phyloP scores from a whole-genome alignment of 352 stramenopile genomes.

The Phytophthora cryptogea region DNA sequence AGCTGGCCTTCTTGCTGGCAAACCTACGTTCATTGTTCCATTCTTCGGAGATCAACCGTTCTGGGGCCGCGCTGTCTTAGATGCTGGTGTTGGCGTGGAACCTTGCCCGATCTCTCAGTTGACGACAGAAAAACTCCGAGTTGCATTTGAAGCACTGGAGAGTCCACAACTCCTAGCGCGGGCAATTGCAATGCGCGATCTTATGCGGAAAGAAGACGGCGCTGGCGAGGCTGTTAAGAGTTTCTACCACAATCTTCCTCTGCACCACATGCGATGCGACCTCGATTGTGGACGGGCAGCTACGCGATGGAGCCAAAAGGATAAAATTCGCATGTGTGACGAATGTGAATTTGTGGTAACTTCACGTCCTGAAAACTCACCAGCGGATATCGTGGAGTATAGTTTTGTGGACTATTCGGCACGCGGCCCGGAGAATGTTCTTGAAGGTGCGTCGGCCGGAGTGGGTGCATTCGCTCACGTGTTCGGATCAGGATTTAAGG shows the following conservation, averaged over 20 bases:
- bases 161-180: slow-evolving; percentile 49
- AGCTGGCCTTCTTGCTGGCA: slow-evolving; percentile 86
- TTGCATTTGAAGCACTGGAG: slow-evolving; percentile 78
- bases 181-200: slow-evolving; percentile 52
- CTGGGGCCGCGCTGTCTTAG: slow-evolving; percentile 90
- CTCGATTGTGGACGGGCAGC: slow-evolving; percentile 47
- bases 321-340: slow-evolving; percentile 58
- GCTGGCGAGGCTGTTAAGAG: slow-evolving; percentile 76
- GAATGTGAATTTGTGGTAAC: slow-evolving; percentile 60
- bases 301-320: slow-evolving; percentile 59
- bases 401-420: slow-evolving; percentile 64
- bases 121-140: slow-evolving; percentile 75
- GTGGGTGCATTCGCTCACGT: slow-evolving; percentile 67
- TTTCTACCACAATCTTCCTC: slow-evolving; percentile 88
- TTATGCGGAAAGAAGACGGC: slow-evolving; percentile 88
- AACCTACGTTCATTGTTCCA: slow-evolving; percentile 94
- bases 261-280: slow-evolving; percentile 90
- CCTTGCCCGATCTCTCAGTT: slow-evolving; percentile 86
- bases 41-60: slow-evolving; percentile 97
- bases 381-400: slow-evolving; percentile 59
- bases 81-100: slow-evolving; percentile 81
- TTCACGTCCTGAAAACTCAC: slow-evolving; percentile 48
- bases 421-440: slow-evolving; percentile 54
- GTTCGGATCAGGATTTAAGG: slow-evolving; percentile 62
- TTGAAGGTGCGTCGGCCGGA: slow-evolving; percentile 57